Conservation (phyloP, 257 asterid genomes). For the Ilex aquifolium region DNA sequence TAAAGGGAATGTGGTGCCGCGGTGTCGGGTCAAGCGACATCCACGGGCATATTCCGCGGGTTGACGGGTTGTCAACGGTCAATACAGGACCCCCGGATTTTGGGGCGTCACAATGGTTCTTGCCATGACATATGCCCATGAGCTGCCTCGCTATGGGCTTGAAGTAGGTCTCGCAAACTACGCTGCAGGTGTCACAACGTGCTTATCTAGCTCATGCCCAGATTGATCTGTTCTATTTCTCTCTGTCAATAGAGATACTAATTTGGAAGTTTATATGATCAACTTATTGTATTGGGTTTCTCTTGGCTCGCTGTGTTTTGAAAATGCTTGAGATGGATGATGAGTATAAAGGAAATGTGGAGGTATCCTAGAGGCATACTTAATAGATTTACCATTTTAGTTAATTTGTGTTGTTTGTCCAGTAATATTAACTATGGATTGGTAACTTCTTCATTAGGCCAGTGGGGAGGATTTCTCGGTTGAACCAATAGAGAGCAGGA, state of each 20-base stretch:
- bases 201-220: too few relatives aligned
- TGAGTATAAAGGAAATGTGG: conserved; percentile 64
- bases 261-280: conserved; percentile 2
- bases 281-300: conserved; percentile 78
- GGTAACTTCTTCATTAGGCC: conserved; percentile 23
- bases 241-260: background rate
- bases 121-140: conserved; percentile 60
- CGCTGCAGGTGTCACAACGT: conserved; percentile 43
- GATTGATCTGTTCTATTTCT: background rate
- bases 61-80: too few relatives aligned
- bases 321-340: conserved; percentile 68
- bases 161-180: conserved; percentile 64
- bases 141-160: conserved; percentile 61
- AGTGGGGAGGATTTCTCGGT: conserved; percentile 69
- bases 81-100: too few relatives aligned
- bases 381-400: too few relatives aligned
- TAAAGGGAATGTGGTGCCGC: too few relatives aligned
- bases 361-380: conserved; percentile 27
- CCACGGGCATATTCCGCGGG: too few relatives aligned
- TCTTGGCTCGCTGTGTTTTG: conserved; percentile 64
- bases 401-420: too few relatives aligned
- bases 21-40: too few relatives aligned
- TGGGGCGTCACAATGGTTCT: too few relatives aligned
- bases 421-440: background rate
- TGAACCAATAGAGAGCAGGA: conserved; percentile 58